These are phyloP conservation scores for Russula olivacea DNA, from an alignment of 768 basidiomycete genomes.

Conservation along the genomic window DNA sequence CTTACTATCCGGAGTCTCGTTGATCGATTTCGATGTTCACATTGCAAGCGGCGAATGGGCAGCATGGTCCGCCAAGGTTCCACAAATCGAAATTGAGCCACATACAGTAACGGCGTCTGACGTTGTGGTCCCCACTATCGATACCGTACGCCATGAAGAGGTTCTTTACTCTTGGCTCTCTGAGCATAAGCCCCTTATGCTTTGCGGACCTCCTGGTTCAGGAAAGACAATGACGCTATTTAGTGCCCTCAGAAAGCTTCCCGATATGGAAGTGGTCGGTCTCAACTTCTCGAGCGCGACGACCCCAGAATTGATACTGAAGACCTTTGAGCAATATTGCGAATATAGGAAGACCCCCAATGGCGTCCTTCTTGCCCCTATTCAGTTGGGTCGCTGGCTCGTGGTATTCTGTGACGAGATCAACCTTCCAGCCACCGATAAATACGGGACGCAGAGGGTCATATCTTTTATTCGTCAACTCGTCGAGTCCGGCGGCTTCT, in stretches of 20 bases:
- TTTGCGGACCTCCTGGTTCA: constrained; percentile 99
- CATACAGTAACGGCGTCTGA: constrained; percentile 95
- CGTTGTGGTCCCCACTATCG: constrained; percentile 96
- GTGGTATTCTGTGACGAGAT: constrained; percentile 99
- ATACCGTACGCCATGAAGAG: constrained; percentile 97
- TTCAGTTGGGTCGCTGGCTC: constrained; percentile 95
- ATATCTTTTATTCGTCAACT: constrained; percentile 98
- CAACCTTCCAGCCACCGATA: constrained; percentile 93
- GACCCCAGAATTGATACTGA: constrained; percentile 94
- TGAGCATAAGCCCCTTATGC: constrained; percentile 96
- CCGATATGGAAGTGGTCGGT: constrained; percentile 98
- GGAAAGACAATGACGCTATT: constrained; percentile 99
- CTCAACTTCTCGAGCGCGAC: constrained; percentile 99
- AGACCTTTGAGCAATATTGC: constrained; percentile 99
- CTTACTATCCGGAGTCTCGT: constrained; percentile 65
- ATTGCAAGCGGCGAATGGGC: constrained; percentile 82
- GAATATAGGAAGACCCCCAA: constrained; percentile 98
- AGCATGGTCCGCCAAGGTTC: constrained; percentile 88
- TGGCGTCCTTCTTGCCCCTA: constrained; percentile 90
- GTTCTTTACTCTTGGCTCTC: constrained; percentile 98
- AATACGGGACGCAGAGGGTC: constrained; percentile 97
- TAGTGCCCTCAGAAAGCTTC: constrained; percentile 93
- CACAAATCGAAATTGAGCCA: constrained; percentile 93
- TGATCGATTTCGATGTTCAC: constrained; percentile 95
- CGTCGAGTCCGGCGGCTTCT: constrained; percentile 91